phyloP scores from a whole-genome alignment of 371 early-diverging fungal species.

The Paramicrosporidium saccamoebae region DNA sequence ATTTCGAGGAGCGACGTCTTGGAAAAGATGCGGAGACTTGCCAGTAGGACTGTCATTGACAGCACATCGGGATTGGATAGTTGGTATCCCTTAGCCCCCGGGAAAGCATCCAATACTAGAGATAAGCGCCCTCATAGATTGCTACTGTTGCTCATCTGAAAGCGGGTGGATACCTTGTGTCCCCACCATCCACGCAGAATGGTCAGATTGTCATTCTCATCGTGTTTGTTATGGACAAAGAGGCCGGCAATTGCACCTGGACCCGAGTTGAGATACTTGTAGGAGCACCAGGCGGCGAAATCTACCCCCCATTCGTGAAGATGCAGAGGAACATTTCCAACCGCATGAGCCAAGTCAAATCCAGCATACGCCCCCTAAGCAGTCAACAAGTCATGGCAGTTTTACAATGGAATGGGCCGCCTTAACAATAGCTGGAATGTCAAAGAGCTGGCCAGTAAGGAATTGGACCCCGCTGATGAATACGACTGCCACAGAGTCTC shows the following conservation, averaged over 20 bases:
- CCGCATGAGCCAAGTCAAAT: conserved; percentile 84
- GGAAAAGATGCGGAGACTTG: conserved; percentile 37
- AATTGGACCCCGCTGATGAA: conserved; percentile 75
- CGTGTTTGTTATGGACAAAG: conserved; percentile 41
- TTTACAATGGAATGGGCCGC: conserved; percentile 37
- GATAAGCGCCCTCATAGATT: neutral
- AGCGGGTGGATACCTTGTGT: conserved; percentile 33
- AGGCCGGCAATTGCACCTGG: conserved; percentile 72
- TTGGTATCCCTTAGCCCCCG: conserved; percentile 53
- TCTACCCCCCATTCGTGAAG: conserved; percentile 87
- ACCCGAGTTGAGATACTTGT: conserved; percentile 84
- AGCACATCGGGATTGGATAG: conserved; percentile 61
- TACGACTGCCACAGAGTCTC: conserved; percentile 44
- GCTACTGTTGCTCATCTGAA: conserved; percentile 22
- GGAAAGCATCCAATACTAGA: conserved; percentile 21
- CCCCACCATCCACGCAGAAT: conserved; percentile 82
- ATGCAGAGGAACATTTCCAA: conserved; percentile 52
- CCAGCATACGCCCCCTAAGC: conserved; percentile 76
- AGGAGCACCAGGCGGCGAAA: conserved; percentile 92
- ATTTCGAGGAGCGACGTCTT: conserved; percentile 23
- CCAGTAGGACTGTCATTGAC: conserved; percentile 25
- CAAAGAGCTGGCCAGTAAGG: conserved; percentile 78
- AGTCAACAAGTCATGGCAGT: conserved; percentile 4
- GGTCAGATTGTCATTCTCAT: conserved; percentile 6
- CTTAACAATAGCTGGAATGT: conserved; percentile 43